Evolutionary conservation across 2,329 filamentous ascomycete species (phyloP), one percentile per base, ranked within the genome.

Genomic region (Fusarium bactridioides): DNA sequence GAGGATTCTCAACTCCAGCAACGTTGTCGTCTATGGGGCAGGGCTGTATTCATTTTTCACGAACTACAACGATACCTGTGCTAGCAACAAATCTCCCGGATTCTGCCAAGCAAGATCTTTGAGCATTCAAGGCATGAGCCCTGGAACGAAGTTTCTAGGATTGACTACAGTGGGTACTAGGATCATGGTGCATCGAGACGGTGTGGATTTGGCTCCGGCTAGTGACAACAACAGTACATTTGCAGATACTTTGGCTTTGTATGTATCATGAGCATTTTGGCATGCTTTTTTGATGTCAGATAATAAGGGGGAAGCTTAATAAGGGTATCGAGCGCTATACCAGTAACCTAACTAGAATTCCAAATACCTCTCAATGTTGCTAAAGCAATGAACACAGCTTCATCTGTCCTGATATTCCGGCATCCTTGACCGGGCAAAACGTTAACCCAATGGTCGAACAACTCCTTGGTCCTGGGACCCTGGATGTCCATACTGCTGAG

Each of bases 361-460:
- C 86, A 92, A 64, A 91, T 74, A 66, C 84, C 85, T 77, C 90
- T 88, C 78, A 96, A 78, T 4, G 89, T 89, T 77, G 91, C 91
- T 79, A 97, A 80, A 0, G 91, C 93, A 78, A 96, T 89, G 83
- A 92, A 93, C 23, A 97, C 82, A 3, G 94, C 93, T 82, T 97
- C 94, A 76, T 97, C 94, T 0, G 94, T 96, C 69, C 93, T 85
- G 69, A 97, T 95, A 3, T 91, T 94, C 76, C 94, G 86, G 79
- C 93, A 95, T 2, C 93, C 94, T 80, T 97, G 94, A 3, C 90
- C 89, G 7, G 93, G 93, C 72, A 94, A 85, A 48, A 96, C 86
- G 80, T 97, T 93, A 23, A 97, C 86, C 93, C 93, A 97, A 74
- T 91, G 87, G 80, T 97, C 94, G 79, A 97, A 97, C 56, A 95